These are phyloP conservation scores for Yamadazyma membranifaciens DNA, from an alignment of 1,139 yeast genomes.

Conservation along the genomic window DNA sequence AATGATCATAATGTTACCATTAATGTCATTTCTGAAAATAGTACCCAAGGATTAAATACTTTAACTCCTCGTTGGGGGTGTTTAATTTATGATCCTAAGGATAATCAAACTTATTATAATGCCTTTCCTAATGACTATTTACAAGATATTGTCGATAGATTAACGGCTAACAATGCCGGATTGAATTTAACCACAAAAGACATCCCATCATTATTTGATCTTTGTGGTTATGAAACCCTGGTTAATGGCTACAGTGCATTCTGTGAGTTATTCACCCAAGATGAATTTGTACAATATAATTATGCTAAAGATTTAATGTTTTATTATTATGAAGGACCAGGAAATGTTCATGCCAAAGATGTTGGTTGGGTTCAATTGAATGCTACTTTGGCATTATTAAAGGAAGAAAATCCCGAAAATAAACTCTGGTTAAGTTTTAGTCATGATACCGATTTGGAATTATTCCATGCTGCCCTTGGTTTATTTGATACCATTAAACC, in stretches of 20 bases:
- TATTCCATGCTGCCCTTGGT: constrained; percentile 52
- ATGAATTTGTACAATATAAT: constrained; percentile 45
- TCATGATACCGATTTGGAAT: constrained; percentile 57
- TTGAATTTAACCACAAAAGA: constrained; percentile 37
- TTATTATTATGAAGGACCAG: constrained; percentile 53
- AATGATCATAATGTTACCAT: constrained; percentile 16
- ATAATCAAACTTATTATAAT: constrained; percentile 10
- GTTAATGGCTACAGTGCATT: constrained; percentile 47
- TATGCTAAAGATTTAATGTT: constrained; percentile 45
- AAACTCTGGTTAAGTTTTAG: constrained; percentile 49
- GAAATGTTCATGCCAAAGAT: constrained; percentile 32
- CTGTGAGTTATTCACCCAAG: constrained; percentile 51
- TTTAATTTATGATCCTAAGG: constrained; percentile 15
- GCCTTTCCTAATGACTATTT: constrained; percentile 29
- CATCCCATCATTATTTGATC: constrained; percentile 35
- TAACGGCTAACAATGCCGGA: constrained; percentile 41
- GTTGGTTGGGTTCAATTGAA: constrained; percentile 31
- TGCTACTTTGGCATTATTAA: constrained; percentile 30
- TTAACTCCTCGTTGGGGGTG: constrained; percentile 31
- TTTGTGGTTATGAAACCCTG: constrained; percentile 57
- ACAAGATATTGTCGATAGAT: constrained; percentile 37
- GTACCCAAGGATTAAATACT: constrained; percentile 25
- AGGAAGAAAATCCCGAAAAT: constrained; percentile 22
- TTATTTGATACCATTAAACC: constrained; percentile 32
- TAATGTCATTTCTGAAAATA: constrained; percentile 25